Evolutionary conservation across 2,329 filamentous ascomycete species (phyloP), one percentile per base, ranked within the genome.

Genomic region (Nakataea oryzae): DNA sequence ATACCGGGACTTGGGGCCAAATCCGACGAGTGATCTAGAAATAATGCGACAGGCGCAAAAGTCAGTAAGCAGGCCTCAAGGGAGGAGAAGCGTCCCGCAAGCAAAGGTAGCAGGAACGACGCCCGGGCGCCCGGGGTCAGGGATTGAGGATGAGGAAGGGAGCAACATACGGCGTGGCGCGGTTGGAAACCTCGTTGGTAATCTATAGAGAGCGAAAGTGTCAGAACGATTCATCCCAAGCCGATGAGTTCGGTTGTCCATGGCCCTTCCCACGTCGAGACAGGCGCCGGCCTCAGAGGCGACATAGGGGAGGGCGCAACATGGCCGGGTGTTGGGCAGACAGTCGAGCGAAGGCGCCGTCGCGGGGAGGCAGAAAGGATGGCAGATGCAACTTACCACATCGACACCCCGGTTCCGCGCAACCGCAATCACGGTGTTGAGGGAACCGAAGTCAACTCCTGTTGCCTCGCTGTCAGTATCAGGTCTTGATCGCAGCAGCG

Each of bases 121-220:
- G 21, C 17, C 21, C 41, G 21, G 41, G 41, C 30, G 34, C 34
- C 34, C 14, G 14, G 12, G 14, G 34, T 17, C 14, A 21, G 13
- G 34, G 17, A 21, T 21, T 7, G 14, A 21, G 17, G 62, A 54
- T 54, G 58, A 34, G 60, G 59, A 50, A 61, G 56, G 61, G 64
- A 56, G 56, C 54, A 62, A 88, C 92, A 84, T 90, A 97, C 91
- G 95, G 95, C 70, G 95, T 99, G 65, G 91, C 87, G 78, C 95
- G 89, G 85, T 99, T 97, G 69, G 95, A 99, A 71, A 97, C 95
- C 79, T 99, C 95, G 83, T 99, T 99, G 81, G 91, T 89, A 75
- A 99, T 96, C 92, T 96, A 72, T 63, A 70, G 61, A 63, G 3
- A 17, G 7, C 54, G 54, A 17, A 29, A n/a, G 8, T 8, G 41